Conservation (phyloP, 2,329 filamentous ascomycete genomes). For the Penicillium sp. region DNA sequence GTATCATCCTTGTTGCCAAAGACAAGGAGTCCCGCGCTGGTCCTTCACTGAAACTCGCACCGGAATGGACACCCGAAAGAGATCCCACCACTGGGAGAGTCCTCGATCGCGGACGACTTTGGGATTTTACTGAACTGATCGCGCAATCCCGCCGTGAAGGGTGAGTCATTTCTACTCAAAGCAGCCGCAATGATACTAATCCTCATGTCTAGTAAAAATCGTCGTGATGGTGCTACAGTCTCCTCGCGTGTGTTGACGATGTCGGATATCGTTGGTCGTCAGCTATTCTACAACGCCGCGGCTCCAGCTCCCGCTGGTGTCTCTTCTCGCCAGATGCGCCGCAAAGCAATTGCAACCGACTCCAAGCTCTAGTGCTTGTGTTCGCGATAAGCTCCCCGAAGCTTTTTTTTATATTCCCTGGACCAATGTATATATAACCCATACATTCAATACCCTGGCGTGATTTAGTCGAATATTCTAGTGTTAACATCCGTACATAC, state of each 20-base stretch:
- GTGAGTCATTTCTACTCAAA: slow-evolving; percentile 33
- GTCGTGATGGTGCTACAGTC: slow-evolving; percentile 89
- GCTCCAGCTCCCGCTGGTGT: slow-evolving; percentile 32
- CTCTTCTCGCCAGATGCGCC: slow-evolving; percentile 40
- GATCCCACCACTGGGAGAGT: slow-evolving; percentile 66
- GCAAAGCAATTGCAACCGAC: slow-evolving; percentile 41
- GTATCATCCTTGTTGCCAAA: slow-evolving; percentile 78
- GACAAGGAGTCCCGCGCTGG: slow-evolving; percentile 56
- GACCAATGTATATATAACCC: not conserved
- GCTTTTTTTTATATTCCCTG: not conserved
- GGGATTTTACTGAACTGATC: slow-evolving; percentile 91
- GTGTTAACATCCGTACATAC: too few relatives aligned
- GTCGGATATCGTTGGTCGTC: slow-evolving; percentile 72
- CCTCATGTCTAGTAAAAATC: slow-evolving; percentile 67
- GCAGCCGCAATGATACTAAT: not conserved
- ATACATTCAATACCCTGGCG: not conserved
- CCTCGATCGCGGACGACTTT: slow-evolving; percentile 74
- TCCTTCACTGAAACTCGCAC: slow-evolving; percentile 65
- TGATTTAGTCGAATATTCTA: not conserved
- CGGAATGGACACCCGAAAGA: slow-evolving; percentile 74
- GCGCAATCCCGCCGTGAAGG: slow-evolving; percentile 82
- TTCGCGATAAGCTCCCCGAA: not conserved
- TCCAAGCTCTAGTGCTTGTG: slow-evolving; percentile 32
- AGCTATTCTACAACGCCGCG: slow-evolving; percentile 61
- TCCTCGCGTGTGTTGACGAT: slow-evolving; percentile 78